These are phyloP conservation scores for Pseudogymnoascus sp. DNA, from an alignment of 2,329 filamentous ascomycete genomes.

Conservation along the genomic window DNA sequence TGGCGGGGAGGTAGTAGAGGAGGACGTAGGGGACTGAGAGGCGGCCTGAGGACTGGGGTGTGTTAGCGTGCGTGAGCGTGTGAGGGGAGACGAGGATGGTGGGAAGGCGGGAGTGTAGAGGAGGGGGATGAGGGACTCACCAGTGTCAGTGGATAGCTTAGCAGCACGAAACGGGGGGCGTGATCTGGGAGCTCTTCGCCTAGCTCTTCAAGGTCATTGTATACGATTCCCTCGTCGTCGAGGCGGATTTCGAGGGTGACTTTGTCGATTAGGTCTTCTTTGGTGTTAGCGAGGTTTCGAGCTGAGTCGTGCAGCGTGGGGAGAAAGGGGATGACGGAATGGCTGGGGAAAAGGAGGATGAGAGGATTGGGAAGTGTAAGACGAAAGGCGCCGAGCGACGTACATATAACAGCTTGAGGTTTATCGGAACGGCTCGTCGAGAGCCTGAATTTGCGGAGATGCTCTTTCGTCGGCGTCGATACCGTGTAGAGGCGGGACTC, in stretches of 20 bases:
- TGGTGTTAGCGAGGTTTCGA: constrained; percentile 11
- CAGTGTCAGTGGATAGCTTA: constrained; percentile 84
- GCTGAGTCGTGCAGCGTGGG: not conserved
- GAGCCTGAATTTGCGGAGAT: constrained; percentile 89
- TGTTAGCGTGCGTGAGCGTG: constrained; percentile 11
- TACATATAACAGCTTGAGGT: constrained; percentile 92
- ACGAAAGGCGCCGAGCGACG: constrained; percentile 30
- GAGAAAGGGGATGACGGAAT: not conserved
- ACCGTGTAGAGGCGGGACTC: constrained; percentile 89
- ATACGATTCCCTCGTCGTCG: constrained; percentile 67
- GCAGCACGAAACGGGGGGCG: constrained; percentile 77
- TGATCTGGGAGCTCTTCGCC: constrained; percentile 88
- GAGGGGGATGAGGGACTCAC: constrained; percentile 41
- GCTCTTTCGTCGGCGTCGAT: constrained; percentile 79
- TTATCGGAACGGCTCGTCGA: constrained; percentile 79
- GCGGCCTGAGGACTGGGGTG: constrained; percentile 65
- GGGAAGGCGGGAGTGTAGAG: too few species aligned
- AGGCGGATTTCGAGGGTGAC: constrained; percentile 83
- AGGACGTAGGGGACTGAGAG: constrained; percentile 88
- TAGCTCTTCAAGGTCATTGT: constrained; percentile 72
- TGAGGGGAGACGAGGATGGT: not conserved
- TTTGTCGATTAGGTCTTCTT: constrained; percentile 79
- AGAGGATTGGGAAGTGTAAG: not conserved
- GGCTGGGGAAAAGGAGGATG: not conserved
- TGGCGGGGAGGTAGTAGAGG: constrained; percentile 88